These are phyloP conservation scores for Davidsoniella eucalypti DNA, from an alignment of 2,329 filamentous ascomycete species.

Conservation along the genomic window DNA sequence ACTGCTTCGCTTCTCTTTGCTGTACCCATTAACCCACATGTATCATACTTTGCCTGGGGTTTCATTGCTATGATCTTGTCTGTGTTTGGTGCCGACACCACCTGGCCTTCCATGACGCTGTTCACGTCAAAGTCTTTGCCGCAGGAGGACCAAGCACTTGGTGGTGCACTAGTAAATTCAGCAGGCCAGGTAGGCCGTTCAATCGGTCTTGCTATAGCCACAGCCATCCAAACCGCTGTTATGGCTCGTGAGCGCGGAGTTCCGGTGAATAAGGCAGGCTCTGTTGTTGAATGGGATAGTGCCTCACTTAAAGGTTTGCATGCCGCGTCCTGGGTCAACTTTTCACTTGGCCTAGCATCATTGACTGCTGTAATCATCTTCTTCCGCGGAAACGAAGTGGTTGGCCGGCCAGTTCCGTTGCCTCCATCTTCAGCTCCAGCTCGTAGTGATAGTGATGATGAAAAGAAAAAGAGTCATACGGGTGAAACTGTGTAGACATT, in stretches of 20 bases:
- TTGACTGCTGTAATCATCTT: conserved; percentile 28
- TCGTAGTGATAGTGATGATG: background rate
- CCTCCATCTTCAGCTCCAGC: background rate
- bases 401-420: conserved; percentile 21
- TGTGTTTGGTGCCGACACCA: conserved; percentile 49
- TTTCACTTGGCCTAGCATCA: conserved; percentile 28
- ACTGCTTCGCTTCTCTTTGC: conserved; percentile 45
- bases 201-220: conserved; percentile 48
- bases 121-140: conserved; percentile 49
- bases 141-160: conserved; percentile 47
- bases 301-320: conserved; percentile 32
- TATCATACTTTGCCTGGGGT: conserved; percentile 51
- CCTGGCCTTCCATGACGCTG: conserved; percentile 48
- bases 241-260: conserved; percentile 33
- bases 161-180: conserved; percentile 51
- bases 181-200: conserved; percentile 48
- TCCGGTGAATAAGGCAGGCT: conserved; percentile 27
- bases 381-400: conserved; percentile 35
- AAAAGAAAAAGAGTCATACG: background rate
- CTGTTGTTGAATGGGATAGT: conserved; percentile 26
- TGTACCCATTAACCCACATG: conserved; percentile 41
- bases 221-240: conserved; percentile 46
- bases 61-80: conserved; percentile 49
- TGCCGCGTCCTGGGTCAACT: conserved; percentile 36
- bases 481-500: too few species aligned